Evolutionary conservation across 2,329 filamentous ascomycete genomes (phyloP).

Genomic region (Metarhizium sp.): DNA sequence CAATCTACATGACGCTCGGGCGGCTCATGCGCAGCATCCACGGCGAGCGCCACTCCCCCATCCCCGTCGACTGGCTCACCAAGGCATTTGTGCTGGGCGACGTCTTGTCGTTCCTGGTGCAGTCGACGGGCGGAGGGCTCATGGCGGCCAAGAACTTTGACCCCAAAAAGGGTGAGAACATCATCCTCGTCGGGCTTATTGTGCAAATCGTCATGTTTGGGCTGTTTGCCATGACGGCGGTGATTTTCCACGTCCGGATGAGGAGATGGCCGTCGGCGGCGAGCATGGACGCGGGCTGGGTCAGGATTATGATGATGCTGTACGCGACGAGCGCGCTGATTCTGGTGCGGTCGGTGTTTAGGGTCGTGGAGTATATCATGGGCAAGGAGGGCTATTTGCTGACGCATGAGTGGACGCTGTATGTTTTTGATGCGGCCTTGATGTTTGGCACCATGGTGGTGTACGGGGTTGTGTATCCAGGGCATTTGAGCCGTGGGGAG

Average conservation of each 20-base stretch:
- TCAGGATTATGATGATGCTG: slow-evolving; percentile 23
- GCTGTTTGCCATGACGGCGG: slow-evolving; percentile 40
- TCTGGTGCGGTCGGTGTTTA: slow-evolving; percentile 33
- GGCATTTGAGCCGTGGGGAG: neutral
- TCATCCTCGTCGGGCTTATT: slow-evolving; percentile 47
- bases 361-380: slow-evolving; percentile 37
- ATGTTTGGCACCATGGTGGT: slow-evolving; percentile 15
- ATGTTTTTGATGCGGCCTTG: slow-evolving; percentile 28
- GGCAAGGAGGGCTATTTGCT: slow-evolving; percentile 31
- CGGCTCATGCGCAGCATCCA: slow-evolving; percentile 30
- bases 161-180: slow-evolving; percentile 31
- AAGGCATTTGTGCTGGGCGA: slow-evolving; percentile 47
- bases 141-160: slow-evolving; percentile 16
- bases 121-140: slow-evolving; percentile 33
- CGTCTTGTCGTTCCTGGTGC: slow-evolving; percentile 40
- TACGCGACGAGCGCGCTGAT: slow-evolving; percentile 30
- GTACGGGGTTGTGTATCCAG: slow-evolving; percentile 13
- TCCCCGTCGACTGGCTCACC: slow-evolving; percentile 34
- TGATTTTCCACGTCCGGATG: slow-evolving; percentile 37
- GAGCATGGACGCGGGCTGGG: slow-evolving; percentile 19
- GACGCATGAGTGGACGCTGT: slow-evolving; percentile 30
- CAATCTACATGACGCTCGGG: slow-evolving; percentile 41
- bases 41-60: slow-evolving; percentile 23
- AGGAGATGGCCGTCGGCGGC: slow-evolving; percentile 10
- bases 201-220: slow-evolving; percentile 49